Evolutionary conservation across 352 stramenopile genomes (phyloP).

Genomic region (Globisporangium carolinianum): DNA sequence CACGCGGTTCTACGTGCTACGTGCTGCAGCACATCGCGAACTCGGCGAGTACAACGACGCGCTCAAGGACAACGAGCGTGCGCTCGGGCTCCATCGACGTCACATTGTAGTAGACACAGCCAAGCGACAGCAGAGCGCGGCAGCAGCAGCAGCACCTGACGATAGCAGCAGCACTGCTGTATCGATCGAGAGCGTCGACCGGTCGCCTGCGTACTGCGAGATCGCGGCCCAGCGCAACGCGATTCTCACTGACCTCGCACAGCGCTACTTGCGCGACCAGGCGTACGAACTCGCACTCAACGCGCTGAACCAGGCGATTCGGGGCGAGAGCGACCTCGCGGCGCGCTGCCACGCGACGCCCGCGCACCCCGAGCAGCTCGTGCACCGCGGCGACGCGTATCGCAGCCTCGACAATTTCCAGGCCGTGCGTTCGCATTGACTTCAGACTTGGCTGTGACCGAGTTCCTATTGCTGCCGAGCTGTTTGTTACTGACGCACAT

Average conservation of each 20-base stretch:
- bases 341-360: conserved; percentile 38
- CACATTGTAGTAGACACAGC: conserved; percentile 15
- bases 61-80: conserved; percentile 54
- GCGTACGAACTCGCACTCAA: conserved; percentile 70
- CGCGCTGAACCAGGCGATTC: conserved; percentile 75
- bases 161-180: not conserved
- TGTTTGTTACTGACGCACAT: too few relatives aligned
- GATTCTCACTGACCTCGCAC: conserved; percentile 70
- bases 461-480: not conserved
- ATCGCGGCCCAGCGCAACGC: conserved; percentile 65
- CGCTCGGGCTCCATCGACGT: conserved; percentile 37
- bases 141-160: not conserved
- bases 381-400: conserved; percentile 70
- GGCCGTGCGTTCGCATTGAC: conserved; percentile 25
- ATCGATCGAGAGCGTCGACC: conserved; percentile 14
- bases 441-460: not conserved
- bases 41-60: conserved; percentile 50
- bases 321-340: conserved; percentile 37
- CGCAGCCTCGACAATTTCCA: conserved; percentile 66
- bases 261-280: conserved; percentile 43
- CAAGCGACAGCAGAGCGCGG: conserved; percentile 6
- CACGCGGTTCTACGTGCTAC: conserved; percentile 59
- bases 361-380: conserved; percentile 46
- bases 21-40: conserved; percentile 58
- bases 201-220: conserved; percentile 45